Conservation (phyloP, 176 grass and related monocot genomes). For the Zea luxurians region DNA sequence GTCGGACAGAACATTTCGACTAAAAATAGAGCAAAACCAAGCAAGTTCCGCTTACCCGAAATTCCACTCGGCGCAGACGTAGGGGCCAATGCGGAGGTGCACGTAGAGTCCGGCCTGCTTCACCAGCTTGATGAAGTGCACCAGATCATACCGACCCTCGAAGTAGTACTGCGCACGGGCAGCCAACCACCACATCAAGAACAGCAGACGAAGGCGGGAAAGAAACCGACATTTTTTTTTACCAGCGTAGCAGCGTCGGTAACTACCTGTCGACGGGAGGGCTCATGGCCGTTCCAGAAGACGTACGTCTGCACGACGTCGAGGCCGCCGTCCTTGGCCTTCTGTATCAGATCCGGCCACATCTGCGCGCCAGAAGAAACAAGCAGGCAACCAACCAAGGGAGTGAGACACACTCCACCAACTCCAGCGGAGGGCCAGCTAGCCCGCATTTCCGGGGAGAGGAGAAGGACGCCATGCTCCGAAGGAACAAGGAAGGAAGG, state of each 20-base stretch:
- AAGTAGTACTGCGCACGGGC: conserved; percentile 83
- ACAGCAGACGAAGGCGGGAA: conserved; percentile 10
- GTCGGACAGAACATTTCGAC: not conserved
- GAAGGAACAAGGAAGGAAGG: not conserved
- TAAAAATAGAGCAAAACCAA: not conserved
- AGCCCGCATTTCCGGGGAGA: conserved; percentile 37
- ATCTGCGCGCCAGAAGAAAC: conserved; percentile 57
- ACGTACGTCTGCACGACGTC: conserved; percentile 99
- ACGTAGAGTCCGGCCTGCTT: conserved; percentile 90
- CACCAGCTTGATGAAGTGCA: conserved; percentile 85
- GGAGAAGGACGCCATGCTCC: not conserved
- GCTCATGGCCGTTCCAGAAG: conserved; percentile 98
- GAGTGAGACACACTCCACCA: conserved; percentile 1
- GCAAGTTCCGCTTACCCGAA: conserved; percentile 60
- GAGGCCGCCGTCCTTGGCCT: conserved; percentile 95
- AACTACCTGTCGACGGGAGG: conserved; percentile 78
- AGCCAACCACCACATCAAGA: conserved; percentile 38
- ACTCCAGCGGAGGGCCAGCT: not conserved
- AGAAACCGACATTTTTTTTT: not conserved
- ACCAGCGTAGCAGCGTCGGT: not conserved
- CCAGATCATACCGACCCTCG: conserved; percentile 89
- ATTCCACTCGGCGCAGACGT: conserved; percentile 98
- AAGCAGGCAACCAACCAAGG: not conserved
- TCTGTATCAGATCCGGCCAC: conserved; percentile 99
- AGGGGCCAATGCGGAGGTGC: conserved; percentile 95